Evolutionary conservation across 2,329 filamentous ascomycete species (phyloP), one percentile per base, ranked within the genome.

Genomic region (Colletotrichum cordylinicola): DNA sequence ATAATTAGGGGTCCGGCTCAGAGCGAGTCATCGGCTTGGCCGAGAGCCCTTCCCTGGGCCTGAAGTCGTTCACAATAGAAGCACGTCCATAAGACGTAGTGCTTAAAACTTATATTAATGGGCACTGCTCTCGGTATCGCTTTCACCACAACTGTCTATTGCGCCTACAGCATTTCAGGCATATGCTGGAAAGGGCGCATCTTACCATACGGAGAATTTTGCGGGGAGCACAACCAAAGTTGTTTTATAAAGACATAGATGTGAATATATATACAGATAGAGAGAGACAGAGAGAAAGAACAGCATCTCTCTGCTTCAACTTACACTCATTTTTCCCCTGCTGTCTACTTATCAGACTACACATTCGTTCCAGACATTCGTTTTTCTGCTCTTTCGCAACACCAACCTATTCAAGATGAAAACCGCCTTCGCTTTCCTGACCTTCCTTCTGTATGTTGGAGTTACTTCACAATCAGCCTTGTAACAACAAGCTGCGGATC

Each of bases 401-500:
- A 52, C 8, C 39, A 48, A 43, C 0, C 43, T 52, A 52, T 52
- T 52, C n/a, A 52, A 52, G 3, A 52, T 52, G 43, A 21, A 52
- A 21, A 21, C 43, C 43, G 1, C n/a, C 2, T 52, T 52, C n/a
- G 43, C 43, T 52, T 1, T 52, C 6, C 43, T 52, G 6, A 52
- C 43, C 2, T 21, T 8, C 3, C 1, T 52, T 52, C n/a, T 52
- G 43, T 52, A 52, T 52, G 43, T 52, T 13, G 10, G 18, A 9
- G 4, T 48, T 0, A 48, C n/a, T 6, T 12, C 18, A 10, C 9
- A 48, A n/a, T 2, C 39, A 48, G 39, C 39, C 18, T 2, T 12
- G 0, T n/a, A 21, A 21, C 18, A n/a, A n/a, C 4, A 48, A 21
- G 43, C 0, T 21, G 43, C 3, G 9, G n/a, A 21, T 21, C 43